Conservation (phyloP, 2,329 filamentous ascomycete species). For the Akanthomyces dipterigenus region DNA sequence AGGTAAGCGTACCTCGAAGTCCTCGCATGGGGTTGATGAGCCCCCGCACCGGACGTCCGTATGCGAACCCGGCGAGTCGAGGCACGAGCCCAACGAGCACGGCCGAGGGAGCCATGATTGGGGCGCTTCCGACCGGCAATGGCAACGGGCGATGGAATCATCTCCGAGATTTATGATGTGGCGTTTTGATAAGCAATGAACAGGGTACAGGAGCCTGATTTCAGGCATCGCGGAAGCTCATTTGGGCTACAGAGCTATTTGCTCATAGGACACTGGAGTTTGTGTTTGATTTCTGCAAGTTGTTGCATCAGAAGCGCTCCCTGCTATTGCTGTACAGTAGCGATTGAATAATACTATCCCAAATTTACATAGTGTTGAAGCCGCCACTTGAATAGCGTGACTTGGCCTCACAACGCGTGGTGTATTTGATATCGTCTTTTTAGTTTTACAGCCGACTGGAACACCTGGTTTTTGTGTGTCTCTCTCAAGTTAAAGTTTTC, state of each 20-base stretch:
- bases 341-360: too few species aligned
- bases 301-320: too few species aligned
- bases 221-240: not conserved
- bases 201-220: not conserved
- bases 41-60: constrained; percentile 30
- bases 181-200: not conserved
- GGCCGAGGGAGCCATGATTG: constrained; percentile 21
- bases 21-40: constrained; percentile 49
- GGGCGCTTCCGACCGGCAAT: constrained; percentile 19
- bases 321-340: too few species aligned
- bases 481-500: not conserved
- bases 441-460: constrained; percentile 5
- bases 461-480: not conserved
- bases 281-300: not conserved
- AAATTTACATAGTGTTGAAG: too few species aligned
- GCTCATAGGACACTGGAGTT: not conserved
- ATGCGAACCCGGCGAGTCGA: constrained; percentile 34
- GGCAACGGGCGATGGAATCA: constrained; percentile 39
- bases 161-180: constrained; percentile 31
- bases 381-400: too few species aligned
- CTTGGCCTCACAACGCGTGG: too few species aligned
- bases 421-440: not conserved
- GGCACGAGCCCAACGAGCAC: constrained; percentile 41
- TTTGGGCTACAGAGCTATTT: not conserved
- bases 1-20: constrained; percentile 50